Conservation (phyloP, 1,139 yeast species). For the Blastobotrys niveus region DNA sequence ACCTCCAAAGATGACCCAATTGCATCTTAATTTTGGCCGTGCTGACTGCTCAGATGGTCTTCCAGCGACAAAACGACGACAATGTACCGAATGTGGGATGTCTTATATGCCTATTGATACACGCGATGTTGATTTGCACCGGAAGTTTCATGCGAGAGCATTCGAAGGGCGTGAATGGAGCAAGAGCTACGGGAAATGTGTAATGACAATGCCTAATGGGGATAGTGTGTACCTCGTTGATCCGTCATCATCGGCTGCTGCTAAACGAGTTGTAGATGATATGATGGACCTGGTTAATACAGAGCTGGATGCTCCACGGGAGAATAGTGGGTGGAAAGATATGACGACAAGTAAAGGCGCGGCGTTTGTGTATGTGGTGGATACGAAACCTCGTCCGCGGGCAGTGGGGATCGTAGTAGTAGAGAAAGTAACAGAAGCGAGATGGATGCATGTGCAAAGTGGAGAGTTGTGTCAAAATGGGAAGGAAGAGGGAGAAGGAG, state of each 20-base stretch:
- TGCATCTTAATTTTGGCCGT: constrained; percentile 7
- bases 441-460: constrained; percentile 44
- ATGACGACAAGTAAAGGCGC: constrained; percentile 25
- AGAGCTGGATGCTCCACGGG: constrained; percentile 55
- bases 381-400: constrained; percentile 8
- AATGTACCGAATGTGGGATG: constrained; percentile 58
- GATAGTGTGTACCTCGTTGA: constrained; percentile 25
- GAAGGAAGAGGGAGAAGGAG: too few species aligned
- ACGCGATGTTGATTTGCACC: constrained; percentile 46
- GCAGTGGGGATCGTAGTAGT: constrained; percentile 52
- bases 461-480: constrained; percentile 38
- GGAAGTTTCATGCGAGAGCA: constrained; percentile 41
- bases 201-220: not conserved
- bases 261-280: constrained; percentile 34
- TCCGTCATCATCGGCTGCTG: constrained; percentile 28
- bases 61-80: constrained; percentile 23
- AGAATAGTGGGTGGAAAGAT: constrained; percentile 44
- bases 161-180: constrained; percentile 44
- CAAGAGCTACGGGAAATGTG: constrained; percentile 34
- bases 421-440: constrained; percentile 35
- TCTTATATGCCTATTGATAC: constrained; percentile 44
- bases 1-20: constrained; percentile 10
- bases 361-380: constrained; percentile 45
- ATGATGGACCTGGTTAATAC: constrained; percentile 49
- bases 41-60: too few species aligned